Evolutionary conservation across 148 eudicot genomes (phyloP).

Genomic region (Diospyros lotus): DNA sequence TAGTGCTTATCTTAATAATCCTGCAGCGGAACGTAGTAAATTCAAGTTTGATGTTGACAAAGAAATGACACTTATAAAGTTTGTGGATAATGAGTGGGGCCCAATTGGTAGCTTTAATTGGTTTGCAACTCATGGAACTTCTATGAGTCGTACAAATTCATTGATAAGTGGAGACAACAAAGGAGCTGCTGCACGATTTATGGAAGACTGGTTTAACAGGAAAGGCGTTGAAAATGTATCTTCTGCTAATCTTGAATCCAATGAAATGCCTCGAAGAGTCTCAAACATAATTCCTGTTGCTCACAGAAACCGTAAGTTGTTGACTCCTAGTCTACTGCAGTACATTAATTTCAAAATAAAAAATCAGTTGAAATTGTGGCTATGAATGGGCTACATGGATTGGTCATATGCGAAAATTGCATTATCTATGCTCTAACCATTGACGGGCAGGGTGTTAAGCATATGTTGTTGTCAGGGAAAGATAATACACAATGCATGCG

Average conservation of each 20-base stretch:
- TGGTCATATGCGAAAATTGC: background rate
- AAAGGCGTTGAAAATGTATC: constrained; percentile 28
- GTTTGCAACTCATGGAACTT: constrained; percentile 99
- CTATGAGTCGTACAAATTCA: constrained; percentile 91
- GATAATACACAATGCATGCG: background rate
- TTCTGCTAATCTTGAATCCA: constrained; percentile 21
- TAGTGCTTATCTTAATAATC: constrained; percentile 85
- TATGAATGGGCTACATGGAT: background rate
- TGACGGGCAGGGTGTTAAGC: background rate
- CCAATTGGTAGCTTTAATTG: constrained; percentile 94
- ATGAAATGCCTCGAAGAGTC: constrained; percentile 59
- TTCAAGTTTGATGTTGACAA: constrained; percentile 86
- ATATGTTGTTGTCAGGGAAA: background rate
- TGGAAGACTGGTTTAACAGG: constrained; percentile 92
- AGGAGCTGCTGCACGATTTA: constrained; percentile 95
- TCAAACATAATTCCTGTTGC: constrained; percentile 62
- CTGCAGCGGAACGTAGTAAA: constrained; percentile 69
- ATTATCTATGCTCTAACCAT: background rate
- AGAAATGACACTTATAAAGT: constrained; percentile 91
- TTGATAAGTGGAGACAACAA: constrained; percentile 97
- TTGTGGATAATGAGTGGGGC: constrained; percentile 88
- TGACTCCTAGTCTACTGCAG: background rate
- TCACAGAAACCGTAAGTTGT: constrained; percentile 59
- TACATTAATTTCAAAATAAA: background rate
- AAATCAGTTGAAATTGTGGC: background rate